A percentile compares a stretch with the other conserved stretches of the same genome.
These are phyloP conservation scores for Asterella californica DNA, from an alignment of 225 moss, liverwort and hornwort species.

Conservation along the genomic window DNA sequence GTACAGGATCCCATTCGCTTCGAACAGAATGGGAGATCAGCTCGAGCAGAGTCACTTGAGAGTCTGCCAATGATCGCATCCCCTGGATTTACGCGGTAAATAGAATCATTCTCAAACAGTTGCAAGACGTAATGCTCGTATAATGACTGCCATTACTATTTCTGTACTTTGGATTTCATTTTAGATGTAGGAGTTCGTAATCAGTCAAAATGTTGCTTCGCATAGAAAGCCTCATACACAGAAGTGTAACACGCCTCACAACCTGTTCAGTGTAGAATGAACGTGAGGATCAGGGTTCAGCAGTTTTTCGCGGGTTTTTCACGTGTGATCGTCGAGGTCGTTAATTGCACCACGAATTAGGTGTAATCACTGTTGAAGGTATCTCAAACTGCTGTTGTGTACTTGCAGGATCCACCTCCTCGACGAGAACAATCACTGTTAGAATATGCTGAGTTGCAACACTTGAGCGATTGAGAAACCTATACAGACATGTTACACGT, in stretches of 20 bases:
- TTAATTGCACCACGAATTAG: background rate
- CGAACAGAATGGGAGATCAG: background rate
- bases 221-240: too few relatives aligned
- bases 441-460: background rate
- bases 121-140: background rate
- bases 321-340: background rate
- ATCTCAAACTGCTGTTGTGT: background rate
- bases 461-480: conserved; percentile 4
- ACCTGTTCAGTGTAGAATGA: too few relatives aligned
- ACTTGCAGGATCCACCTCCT: conserved; percentile 9
- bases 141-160: too few relatives aligned
- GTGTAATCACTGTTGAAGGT: background rate
- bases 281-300: too few relatives aligned
- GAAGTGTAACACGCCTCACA: too few relatives aligned
- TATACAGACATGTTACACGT: conserved; percentile 1
- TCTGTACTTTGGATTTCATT: too few relatives aligned
- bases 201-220: too few relatives aligned
- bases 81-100: background rate
- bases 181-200: too few relatives aligned
- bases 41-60: background rate
- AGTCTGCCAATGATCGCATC: conserved; percentile 4
- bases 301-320: background rate
- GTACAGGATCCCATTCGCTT: background rate
- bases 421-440: background rate
- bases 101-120: background rate